Percentiles rank a stretch among this genome's conserved stretches.
phyloP scores from a whole-genome alignment of 78 protist genomes.

The Monocercomonoides exilis region DNA sequence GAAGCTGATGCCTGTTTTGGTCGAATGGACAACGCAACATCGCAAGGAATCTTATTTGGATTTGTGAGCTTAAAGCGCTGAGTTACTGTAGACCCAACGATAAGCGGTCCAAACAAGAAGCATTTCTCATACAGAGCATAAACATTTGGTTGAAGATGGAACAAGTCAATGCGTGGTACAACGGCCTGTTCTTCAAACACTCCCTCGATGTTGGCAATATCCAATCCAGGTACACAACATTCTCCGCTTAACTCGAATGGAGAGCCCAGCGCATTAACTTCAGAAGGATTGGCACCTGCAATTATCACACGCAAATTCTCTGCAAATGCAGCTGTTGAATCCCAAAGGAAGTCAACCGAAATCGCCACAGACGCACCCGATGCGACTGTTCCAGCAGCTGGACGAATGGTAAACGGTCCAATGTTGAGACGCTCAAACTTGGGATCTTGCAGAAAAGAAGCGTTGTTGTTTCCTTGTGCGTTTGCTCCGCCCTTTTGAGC shows the following conservation, averaged over 20 bases:
- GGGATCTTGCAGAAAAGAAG: not conserved
- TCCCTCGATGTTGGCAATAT: slow-evolving; percentile 11
- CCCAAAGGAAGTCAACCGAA: slow-evolving; percentile 33
- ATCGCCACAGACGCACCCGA: slow-evolving; percentile 20
- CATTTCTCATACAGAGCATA: slow-evolving; percentile 36
- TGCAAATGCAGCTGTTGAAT: not conserved
- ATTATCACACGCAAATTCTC: not conserved
- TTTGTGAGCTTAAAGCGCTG: slow-evolving; percentile 51
- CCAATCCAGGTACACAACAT: slow-evolving; percentile 64
- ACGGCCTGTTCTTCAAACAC: slow-evolving; percentile 73
- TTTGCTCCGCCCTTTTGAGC: not conserved
- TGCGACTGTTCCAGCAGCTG: slow-evolving; percentile 26
- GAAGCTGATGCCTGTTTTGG: not conserved
- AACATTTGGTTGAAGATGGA: not conserved
- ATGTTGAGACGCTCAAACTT: slow-evolving; percentile 2
- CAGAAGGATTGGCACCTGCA: slow-evolving; percentile 13
- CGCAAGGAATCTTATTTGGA: slow-evolving; percentile 50
- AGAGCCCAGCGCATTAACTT: slow-evolving; percentile 3
- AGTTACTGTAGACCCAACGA: not conserved
- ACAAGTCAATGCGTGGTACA: not conserved
- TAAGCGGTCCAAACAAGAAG: slow-evolving; percentile 45
- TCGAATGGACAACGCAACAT: slow-evolving; percentile 7
- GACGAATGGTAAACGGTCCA: slow-evolving; percentile 44
- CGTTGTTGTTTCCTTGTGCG: not conserved
- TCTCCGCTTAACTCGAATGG: slow-evolving; percentile 56